Evolutionary conservation across 495 filamentous ascomycete species (phyloP).

Genomic region (Melanomma pulvis-pyrius): DNA sequence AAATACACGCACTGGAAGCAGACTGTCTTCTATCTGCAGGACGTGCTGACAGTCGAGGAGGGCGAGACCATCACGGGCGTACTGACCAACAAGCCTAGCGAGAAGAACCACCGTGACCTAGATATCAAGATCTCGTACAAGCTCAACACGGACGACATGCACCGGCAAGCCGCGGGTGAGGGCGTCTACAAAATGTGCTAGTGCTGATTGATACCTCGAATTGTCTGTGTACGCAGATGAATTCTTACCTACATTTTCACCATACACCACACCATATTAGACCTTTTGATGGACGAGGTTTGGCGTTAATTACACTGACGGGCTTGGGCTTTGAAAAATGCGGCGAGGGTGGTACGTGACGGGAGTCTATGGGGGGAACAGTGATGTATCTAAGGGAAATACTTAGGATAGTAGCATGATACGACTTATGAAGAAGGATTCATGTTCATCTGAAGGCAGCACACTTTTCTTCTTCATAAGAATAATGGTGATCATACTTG

Average conservation of each 20-base stretch:
- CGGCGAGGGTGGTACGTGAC: not conserved
- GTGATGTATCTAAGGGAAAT: not conserved
- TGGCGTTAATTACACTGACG: slow-evolving; percentile 2
- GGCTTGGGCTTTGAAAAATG: slow-evolving; percentile 5
- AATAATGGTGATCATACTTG: no score
- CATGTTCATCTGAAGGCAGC: not conserved
- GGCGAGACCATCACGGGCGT: slow-evolving; percentile 63
- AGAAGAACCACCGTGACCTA: slow-evolving; percentile 90
- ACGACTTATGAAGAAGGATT: slow-evolving; percentile 17
- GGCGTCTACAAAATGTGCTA: slow-evolving; percentile 87
- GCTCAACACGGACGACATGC: slow-evolving; percentile 72
- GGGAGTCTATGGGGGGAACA: not conserved
- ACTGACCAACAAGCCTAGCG: slow-evolving; percentile 83
- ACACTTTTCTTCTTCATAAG: no score
- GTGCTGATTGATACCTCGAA: not conserved
- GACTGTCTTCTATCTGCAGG: slow-evolving; percentile 52
- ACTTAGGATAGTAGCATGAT: slow-evolving; percentile 1
- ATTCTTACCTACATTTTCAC: not conserved
- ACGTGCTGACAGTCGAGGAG: slow-evolving; percentile 48
- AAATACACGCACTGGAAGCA: slow-evolving; percentile 57
- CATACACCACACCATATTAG: slow-evolving; percentile 9
- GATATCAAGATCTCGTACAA: slow-evolving; percentile 87
- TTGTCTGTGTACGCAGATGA: not conserved
- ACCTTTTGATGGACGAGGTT: not conserved
- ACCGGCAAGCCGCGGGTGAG: slow-evolving; percentile 65